Evolutionary conservation across 257 asterid species (phyloP), one percentile per base, ranked within the genome.

Genomic region (Primulina eburnea): DNA sequence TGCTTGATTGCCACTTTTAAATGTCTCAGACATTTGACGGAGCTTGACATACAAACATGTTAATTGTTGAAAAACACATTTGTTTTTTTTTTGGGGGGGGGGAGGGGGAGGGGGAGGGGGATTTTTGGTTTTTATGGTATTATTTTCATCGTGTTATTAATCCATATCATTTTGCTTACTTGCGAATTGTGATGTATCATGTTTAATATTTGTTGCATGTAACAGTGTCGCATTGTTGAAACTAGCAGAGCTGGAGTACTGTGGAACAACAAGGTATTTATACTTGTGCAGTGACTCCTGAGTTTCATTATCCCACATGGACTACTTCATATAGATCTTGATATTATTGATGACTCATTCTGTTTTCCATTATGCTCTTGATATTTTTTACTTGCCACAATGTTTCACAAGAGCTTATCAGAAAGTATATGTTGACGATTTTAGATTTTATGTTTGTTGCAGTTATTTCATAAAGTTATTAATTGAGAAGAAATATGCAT

Each of bases 191-290:
- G 17, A 50, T 63, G 70, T 40, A 37, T 30, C 17, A 37, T 76
- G 40, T 65, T 50, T 62, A 14, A 78, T 57, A 32, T 6, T 61
- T 16, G 55, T 62, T 47, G 17, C 21, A 17, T 63, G 14, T 78
- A 28, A 71, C 87, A 92, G 98, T 80, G 98, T 86, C 43, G 91
- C 97, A 62, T 52, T 92, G 47, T 58, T 88, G 84, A 92, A 82
- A 87, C 96, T 92, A n/a, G 96, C 95, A n/a, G 85, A 84, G 82
- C 88, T 92, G 97, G 98, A 86, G 66, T 92, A 92, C 75, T 88
- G 82, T 77, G 97, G 98, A 67, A 92, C 97, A 76, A 92, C 97
- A 64, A 92, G 98, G 98, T 92, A 83, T 78, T 34, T 16, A 26
- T 73, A 21, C 52, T 60, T 47, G 28, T 64, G 62, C 43, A n/a